Evolutionary conservation across 495 filamentous ascomycete species (phyloP).

Genomic region (Penicillium cataractarum): DNA sequence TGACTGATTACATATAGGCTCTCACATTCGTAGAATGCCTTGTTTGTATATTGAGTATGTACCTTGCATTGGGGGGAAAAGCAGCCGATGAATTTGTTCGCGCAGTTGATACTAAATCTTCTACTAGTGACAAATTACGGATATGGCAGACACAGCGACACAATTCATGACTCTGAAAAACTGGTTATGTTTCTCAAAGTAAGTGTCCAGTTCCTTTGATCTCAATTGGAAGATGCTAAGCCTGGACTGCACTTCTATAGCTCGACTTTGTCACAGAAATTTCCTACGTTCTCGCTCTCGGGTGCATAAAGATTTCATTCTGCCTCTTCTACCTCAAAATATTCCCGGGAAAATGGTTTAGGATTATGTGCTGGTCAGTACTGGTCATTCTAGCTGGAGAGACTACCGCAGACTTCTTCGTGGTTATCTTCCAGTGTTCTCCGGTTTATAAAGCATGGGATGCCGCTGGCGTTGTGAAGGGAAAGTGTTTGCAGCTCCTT

Average conservation of each 20-base stretch:
- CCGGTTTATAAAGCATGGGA: constrained; percentile 19
- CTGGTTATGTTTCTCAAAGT: constrained; percentile 19
- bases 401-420: constrained; percentile 10
- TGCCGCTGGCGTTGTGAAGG: constrained; percentile 5
- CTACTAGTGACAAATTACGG: constrained; percentile 16
- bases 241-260: not conserved
- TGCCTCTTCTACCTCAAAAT: constrained; percentile 15
- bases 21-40: constrained; percentile 8
- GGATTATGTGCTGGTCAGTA: constrained; percentile 13
- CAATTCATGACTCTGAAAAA: constrained; percentile 4
- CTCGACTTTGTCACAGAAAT: constrained; percentile 19
- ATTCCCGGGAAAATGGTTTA: constrained; percentile 7
- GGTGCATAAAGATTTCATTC: constrained; percentile 18
- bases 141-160: constrained; percentile 14
- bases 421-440: constrained; percentile 19
- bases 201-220: not conserved
- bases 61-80: not conserved
- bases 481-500: constrained; percentile 14
- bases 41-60: constrained; percentile 7
- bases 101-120: not conserved
- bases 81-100: not conserved
- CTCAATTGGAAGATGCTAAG: not conserved
- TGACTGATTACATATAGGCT: not conserved
- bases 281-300: constrained; percentile 13
- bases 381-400: constrained; percentile 9